Percentiles rank a stretch among this genome's conserved stretches.
phyloP scores from a whole-genome alignment of 2,329 filamentous ascomycete species.

The Neocucurbitaria cava region DNA sequence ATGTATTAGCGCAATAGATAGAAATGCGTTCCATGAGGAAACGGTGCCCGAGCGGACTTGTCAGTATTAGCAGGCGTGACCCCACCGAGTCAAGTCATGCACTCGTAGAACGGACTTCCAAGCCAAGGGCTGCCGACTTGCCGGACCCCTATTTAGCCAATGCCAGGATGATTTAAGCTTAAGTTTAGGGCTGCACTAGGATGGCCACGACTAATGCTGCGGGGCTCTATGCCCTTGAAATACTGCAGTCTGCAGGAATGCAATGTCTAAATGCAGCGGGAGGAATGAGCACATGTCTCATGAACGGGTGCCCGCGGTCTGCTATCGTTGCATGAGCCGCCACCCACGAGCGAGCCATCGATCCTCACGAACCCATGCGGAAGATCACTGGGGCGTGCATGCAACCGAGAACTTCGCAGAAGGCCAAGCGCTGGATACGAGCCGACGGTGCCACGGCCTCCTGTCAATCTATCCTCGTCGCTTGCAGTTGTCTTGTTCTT shows the following conservation, averaged over 20 bases:
- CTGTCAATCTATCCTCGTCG: conserved; percentile 12
- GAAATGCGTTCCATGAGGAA: neutral
- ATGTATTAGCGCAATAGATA: neutral
- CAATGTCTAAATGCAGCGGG: conserved; percentile 1
- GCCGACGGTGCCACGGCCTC: conserved; percentile 14
- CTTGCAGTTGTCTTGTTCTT: conserved; percentile 4
- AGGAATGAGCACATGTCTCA: neutral
- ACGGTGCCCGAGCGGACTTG: too few relatives aligned
- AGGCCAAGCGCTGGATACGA: conserved; percentile 31
- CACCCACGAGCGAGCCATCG: neutral
- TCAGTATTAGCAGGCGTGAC: too few relatives aligned
- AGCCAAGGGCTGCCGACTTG: neutral
- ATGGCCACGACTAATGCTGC: conserved; percentile 14
- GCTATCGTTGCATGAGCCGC: neutral
- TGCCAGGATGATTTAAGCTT: conserved; percentile 26
- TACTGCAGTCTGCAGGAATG: neutral
- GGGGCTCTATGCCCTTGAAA: conserved; percentile 12
- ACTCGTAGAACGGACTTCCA: neutral
- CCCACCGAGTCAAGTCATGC: neutral
- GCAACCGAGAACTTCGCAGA: conserved; percentile 17
- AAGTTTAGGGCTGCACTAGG: conserved; percentile 20
- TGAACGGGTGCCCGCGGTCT: neutral
- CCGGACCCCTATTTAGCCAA: conserved; percentile 4
- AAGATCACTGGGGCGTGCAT: conserved; percentile 21
- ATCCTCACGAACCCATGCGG: neutral